Percentiles rank a stretch among this genome's conserved stretches.
Evolutionary conservation across 352 stramenopile species (phyloP).

Genomic region (Phytophthora sp.): DNA sequence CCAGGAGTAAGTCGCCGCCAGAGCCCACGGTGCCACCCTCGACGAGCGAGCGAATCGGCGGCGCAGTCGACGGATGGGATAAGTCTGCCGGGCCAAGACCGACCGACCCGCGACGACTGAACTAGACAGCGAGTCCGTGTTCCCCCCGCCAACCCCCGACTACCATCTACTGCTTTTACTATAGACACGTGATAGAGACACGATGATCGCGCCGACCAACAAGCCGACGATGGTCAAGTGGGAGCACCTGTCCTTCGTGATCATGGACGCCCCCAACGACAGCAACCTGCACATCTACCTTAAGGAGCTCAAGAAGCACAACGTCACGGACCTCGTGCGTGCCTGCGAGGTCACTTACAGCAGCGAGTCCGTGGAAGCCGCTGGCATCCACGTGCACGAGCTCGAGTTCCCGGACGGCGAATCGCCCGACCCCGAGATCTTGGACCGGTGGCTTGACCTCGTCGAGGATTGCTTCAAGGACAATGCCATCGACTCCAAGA

Average conservation of each 20-base stretch:
- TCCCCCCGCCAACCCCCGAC: not conserved
- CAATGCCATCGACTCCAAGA: constrained; percentile 63
- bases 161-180: constrained; percentile 1
- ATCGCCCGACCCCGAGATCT: constrained; percentile 91
- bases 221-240: constrained; percentile 89
- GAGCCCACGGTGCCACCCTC: constrained; percentile 16
- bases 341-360: constrained; percentile 97
- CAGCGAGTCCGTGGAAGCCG: constrained; percentile 88
- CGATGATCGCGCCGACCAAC: constrained; percentile 86
- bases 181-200: constrained; percentile 34
- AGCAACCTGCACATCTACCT: constrained; percentile 97
- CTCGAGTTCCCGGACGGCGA: constrained; percentile 98
- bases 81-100: constrained; percentile 43
- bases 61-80: constrained; percentile 54
- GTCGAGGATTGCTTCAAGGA: constrained; percentile 96
- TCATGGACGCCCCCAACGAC: constrained; percentile 98
- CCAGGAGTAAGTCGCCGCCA: constrained; percentile 25
- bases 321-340: constrained; percentile 95
- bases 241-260: constrained; percentile 95
- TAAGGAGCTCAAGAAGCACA: constrained; percentile 96
- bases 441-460: constrained; percentile 95
- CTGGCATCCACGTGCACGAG: constrained; percentile 94
- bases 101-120: constrained; percentile 34
- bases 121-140: constrained; percentile 10
- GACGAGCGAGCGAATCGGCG: constrained; percentile 23